Evolutionary conservation across 352 stramenopile genomes (phyloP).

Genomic region (Globisporangium megalacanthum): DNA sequence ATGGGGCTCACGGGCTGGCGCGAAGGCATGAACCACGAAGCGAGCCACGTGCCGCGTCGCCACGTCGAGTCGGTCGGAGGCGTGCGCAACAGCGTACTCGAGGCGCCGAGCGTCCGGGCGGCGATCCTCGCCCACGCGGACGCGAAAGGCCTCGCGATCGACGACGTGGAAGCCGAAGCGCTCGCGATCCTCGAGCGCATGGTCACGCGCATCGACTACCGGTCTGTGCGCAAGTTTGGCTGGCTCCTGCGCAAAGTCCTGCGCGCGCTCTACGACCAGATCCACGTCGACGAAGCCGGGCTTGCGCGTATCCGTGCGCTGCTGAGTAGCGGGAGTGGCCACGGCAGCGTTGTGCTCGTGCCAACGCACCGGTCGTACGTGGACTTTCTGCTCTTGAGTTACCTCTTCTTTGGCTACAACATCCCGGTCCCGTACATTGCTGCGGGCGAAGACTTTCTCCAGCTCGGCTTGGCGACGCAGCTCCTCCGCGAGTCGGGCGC

Average conservation of each 20-base stretch:
- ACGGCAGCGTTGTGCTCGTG: constrained; percentile 74
- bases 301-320: constrained; percentile 65
- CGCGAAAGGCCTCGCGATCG: constrained; percentile 22
- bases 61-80: constrained; percentile 56
- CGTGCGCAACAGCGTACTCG: constrained; percentile 70
- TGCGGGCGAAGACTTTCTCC: constrained; percentile 73
- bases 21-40: constrained; percentile 83
- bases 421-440: constrained; percentile 80
- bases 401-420: constrained; percentile 87
- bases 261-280: constrained; percentile 83
- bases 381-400: constrained; percentile 84
- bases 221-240: constrained; percentile 64
- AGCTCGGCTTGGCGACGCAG: constrained; percentile 62
- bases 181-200: constrained; percentile 66
- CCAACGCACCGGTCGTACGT: constrained; percentile 83
- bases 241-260: constrained; percentile 81
- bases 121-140: constrained; percentile 43
- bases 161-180: constrained; percentile 53
- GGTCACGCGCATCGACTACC: constrained; percentile 74
- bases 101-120: constrained; percentile 43
- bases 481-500: constrained; percentile 64
- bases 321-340: constrained; percentile 18
- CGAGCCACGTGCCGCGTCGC: constrained; percentile 71
- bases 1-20: constrained; percentile 86
- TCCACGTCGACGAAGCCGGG: constrained; percentile 79